Evolutionary conservation across 257 asterid genomes (phyloP), one percentile per base, ranked within the genome.

Genomic region (Knoxia roxburghii): DNA sequence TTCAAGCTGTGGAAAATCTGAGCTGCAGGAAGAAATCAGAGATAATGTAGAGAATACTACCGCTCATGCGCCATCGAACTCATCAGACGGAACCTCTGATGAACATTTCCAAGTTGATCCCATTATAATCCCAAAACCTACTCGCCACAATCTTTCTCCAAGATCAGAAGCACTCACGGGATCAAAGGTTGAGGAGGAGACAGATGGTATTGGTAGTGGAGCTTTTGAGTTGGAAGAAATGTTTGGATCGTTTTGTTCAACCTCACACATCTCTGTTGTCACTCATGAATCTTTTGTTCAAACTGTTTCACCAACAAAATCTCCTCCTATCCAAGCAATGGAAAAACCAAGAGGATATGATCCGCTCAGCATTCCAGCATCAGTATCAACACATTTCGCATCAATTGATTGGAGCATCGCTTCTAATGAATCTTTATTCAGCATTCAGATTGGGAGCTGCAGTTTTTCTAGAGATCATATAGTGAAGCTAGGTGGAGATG

Each of bases 391-490:
- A 57, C 54, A 71, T 17, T 15, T 72, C 24, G 52, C 71, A 14
- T 58, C 61, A 1, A 14, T 68, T 2, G 95, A 87, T 1, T 92
- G 97, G 98, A 93, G 98, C 60, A 61, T 64, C 12, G 79, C 88
- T 65, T 93, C 98, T 10, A 86, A 81, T 15, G 98, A 89, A 48
- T 93, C 98, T 0, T 70, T 93, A 0, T 93, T 93, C 80, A 90
- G 98, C 69, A 86, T 93, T 68, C 88, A 77, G 21, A 80, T 83
- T 76, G 94, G 89, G 23, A 84, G 77, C 61, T 63, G 15, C 57
- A 85, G 95, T 57, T 82, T 86, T 70, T 72, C 93, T 5, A 76
- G 74, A 55, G 97, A 88, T 60, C 74, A 76, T 24, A 70, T 73
- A 14, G 41, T 74, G 18, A 21, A 73, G 68, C 39, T 68, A 35